phyloP scores from a whole-genome alignment of 1,284 basidiomycete genomes.

The Cryptococcus sp. region DNA sequence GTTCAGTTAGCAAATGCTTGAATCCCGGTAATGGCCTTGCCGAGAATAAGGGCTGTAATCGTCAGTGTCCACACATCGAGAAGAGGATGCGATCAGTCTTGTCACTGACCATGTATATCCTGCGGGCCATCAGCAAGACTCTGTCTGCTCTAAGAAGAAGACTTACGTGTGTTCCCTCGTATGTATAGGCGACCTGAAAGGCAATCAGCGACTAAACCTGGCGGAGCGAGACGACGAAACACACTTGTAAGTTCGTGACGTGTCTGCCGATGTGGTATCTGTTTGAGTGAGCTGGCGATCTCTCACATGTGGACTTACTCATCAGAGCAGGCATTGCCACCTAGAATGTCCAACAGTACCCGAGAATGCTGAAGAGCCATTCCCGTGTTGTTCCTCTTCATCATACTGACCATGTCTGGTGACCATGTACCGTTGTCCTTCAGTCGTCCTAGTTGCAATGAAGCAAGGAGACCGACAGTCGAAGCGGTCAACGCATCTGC shows the following conservation, averaged over 20 bases:
- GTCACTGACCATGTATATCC: slow-evolving; percentile 62
- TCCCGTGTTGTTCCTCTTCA: slow-evolving; percentile 95
- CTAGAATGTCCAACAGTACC: slow-evolving; percentile 76
- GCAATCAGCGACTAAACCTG: not conserved
- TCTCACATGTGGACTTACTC: slow-evolving; percentile 57
- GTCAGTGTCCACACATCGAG: not conserved
- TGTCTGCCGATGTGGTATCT: slow-evolving; percentile 80
- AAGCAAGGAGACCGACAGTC: slow-evolving; percentile 74
- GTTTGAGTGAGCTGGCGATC: not conserved
- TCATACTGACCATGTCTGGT: slow-evolving; percentile 89
- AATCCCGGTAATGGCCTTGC: slow-evolving; percentile 83
- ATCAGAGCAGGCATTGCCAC: slow-evolving; percentile 83
- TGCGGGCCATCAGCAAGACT: slow-evolving; percentile 30
- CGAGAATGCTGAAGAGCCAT: slow-evolving; percentile 80
- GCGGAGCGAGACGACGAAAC: not conserved
- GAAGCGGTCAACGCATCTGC: slow-evolving; percentile 86
- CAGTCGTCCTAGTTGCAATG: slow-evolving; percentile 73
- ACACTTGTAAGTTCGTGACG: slow-evolving; percentile 73
- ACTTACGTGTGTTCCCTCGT: slow-evolving; percentile 62
- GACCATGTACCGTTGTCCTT: slow-evolving; percentile 76
- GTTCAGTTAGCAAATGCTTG: slow-evolving; percentile 58
- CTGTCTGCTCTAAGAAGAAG: not conserved
- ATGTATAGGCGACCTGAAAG: slow-evolving; percentile 71
- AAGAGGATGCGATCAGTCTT: not conserved
- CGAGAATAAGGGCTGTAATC: slow-evolving; percentile 66